Base-by-base conservation (phyloP, 345 rosid genomes). In the Microthlaspi erraticum region DNA sequence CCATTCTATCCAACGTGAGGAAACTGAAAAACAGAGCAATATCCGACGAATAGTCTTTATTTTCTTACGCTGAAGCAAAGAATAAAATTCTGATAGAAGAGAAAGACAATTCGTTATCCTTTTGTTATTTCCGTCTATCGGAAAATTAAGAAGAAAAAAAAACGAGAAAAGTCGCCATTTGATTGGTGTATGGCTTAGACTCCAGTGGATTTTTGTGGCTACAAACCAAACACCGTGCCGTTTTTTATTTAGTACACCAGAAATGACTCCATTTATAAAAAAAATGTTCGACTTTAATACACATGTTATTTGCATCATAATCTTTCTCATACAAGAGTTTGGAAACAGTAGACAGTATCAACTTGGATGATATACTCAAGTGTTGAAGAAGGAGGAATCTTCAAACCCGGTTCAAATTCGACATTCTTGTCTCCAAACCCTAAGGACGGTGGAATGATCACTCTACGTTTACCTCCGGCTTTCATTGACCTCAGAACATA, bases 391-490 rank as follows among this genome's bases (percentile, higher is more conserved):
- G 92, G 86, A 23, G 90, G 96, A 60, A 93, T 84, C 77, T 78
- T 83, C 7, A 70, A 43, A 48, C 77, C 89, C 6, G 78, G 44
- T 32, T 90, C 97, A 5, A 93, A 81, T 17, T 87, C 93, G 2
- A 87, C 84, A 8, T 87, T 91, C 10, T 83, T 58, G 33, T 78
- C 87, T 72, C 97, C 90, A 54, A 87, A 93, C 42, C 93, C 97
- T 31, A 91, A 77, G 33, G 55, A 81, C 0, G 95, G 77, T 79
- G 96, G 97, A 60, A 91, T 78, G 4, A 84, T 84, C 5, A 90
- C 89, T 82, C 87, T 88, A 39, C 97, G 85, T 79, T 83, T 89
- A 16, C 97, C 98, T 34, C 98, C 97, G 0, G 83, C 88, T 70
- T 83, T 93, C 91, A 89, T 91, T 63, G 90, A 82, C 63, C 84